These are phyloP conservation scores for Saccharomycopsis fermentans DNA, from an alignment of 805 yeast species.

Conservation along the genomic window DNA sequence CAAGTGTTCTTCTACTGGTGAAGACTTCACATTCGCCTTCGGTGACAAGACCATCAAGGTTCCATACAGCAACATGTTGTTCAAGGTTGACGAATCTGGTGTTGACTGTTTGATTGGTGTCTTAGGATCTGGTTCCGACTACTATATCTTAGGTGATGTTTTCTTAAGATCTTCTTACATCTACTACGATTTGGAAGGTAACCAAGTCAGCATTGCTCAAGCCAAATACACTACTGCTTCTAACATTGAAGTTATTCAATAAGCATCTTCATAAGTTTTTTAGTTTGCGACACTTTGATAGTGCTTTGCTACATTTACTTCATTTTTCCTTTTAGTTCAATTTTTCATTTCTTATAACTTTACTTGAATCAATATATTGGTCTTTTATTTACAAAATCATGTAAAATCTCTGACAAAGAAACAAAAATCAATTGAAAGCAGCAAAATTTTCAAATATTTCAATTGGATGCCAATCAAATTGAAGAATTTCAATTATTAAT, in stretches of 20 bases:
- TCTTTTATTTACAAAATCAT: background rate
- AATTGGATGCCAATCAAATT: too few species aligned
- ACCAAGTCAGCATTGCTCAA: slow-evolving; percentile 47
- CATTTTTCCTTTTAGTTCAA: background rate
- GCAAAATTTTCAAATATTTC: too few species aligned
- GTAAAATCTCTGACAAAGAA: background rate
- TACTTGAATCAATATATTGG: background rate
- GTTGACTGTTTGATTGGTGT: slow-evolving; percentile 13
- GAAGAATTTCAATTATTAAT: too few species aligned
- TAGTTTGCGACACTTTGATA: background rate
- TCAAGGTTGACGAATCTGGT: slow-evolving; percentile 7
- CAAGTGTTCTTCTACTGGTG: slow-evolving; percentile 8
- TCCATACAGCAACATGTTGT: slow-evolving; percentile 13
- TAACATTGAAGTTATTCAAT: slow-evolving; percentile 21
- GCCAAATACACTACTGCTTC: slow-evolving; percentile 22
- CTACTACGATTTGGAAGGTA: slow-evolving; percentile 53
- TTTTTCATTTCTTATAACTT: background rate
- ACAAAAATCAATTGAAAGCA: too few species aligned
- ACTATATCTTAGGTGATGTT: slow-evolving; percentile 42
- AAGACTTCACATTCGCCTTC: slow-evolving; percentile 21
- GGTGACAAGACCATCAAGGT: slow-evolving; percentile 9
- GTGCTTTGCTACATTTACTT: background rate
- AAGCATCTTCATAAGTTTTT: background rate
- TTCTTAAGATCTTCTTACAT: slow-evolving; percentile 50
- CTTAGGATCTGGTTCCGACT: slow-evolving; percentile 8